Conservation (phyloP, 768 basidiomycete genomes). For the Lentinula sp. region DNA sequence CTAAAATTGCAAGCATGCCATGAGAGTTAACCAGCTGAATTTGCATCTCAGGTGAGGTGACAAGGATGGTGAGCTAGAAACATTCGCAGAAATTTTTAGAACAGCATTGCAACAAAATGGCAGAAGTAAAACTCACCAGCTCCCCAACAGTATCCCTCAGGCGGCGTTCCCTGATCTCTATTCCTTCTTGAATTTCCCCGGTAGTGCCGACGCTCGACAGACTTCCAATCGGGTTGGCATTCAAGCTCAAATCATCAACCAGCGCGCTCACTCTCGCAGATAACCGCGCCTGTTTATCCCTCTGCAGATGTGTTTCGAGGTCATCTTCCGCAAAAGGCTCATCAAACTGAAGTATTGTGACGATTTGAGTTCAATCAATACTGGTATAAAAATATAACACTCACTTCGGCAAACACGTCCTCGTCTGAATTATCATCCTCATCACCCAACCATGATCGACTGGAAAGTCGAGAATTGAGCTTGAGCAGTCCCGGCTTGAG, state of each 20-base stretch:
- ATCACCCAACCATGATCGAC: slow-evolving; percentile 64
- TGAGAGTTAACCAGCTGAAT: slow-evolving; percentile 85
- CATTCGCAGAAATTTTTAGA: background rate
- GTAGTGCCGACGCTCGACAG: background rate
- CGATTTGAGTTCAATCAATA: background rate
- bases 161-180: slow-evolving; percentile 68
- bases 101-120: background rate
- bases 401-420: slow-evolving; percentile 93
- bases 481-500: slow-evolving; percentile 50
- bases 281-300: slow-evolving; percentile 90
- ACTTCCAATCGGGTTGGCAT: background rate
- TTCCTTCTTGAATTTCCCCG: background rate
- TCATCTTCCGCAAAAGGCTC: slow-evolving; percentile 92
- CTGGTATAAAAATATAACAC: background rate
- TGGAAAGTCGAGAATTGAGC: slow-evolving; percentile 81
- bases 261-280: slow-evolving; percentile 77
- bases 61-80: slow-evolving; percentile 39
- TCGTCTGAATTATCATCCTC: slow-evolving; percentile 78
- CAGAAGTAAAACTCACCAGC: slow-evolving; percentile 49
- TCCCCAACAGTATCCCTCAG: slow-evolving; percentile 84
- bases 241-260: slow-evolving; percentile 56
- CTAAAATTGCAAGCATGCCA: slow-evolving; percentile 91
- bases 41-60: slow-evolving; percentile 81
- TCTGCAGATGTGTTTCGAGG: slow-evolving; percentile 83
- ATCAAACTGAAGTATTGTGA: slow-evolving; percentile 55